Conservation (phyloP, 2,329 filamentous ascomycete species). For the Grosmannia penicillata region DNA sequence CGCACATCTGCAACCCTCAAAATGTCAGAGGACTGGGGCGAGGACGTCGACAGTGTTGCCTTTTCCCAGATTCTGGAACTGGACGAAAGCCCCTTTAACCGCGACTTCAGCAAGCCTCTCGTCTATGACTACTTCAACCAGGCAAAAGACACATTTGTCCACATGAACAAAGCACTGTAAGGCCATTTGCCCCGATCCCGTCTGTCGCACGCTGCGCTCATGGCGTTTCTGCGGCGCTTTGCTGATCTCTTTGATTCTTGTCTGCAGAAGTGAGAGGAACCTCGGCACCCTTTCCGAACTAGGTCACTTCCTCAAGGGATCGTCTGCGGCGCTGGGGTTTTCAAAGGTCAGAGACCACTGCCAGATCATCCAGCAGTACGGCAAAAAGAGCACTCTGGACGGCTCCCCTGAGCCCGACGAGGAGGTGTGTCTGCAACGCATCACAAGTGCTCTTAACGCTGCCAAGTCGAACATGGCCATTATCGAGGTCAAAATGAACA, state of each 20-base stretch:
- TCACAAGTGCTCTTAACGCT: constrained; percentile 52
- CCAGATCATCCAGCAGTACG: constrained; percentile 92
- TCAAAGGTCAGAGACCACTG: constrained; percentile 84
- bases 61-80: constrained; percentile 97
- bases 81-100: constrained; percentile 78
- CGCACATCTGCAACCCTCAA: constrained; percentile 15
- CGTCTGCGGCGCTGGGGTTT: constrained; percentile 83
- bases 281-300: constrained; percentile 65
- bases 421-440: constrained; percentile 51
- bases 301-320: constrained; percentile 95
- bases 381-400: constrained; percentile 65
- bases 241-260: neutral
- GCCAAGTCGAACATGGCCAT: constrained; percentile 67
- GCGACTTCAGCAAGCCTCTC: constrained; percentile 78
- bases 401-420: constrained; percentile 54
- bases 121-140: constrained; percentile 90
- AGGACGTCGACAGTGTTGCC: constrained; percentile 62
- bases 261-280: constrained; percentile 52
- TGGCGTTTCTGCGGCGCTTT: neutral
- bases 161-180: constrained; percentile 78
- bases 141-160: constrained; percentile 67
- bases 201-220: neutral
- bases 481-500: constrained; percentile 53
- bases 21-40: constrained; percentile 48
- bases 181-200: constrained; percentile 18